Base-by-base conservation (phyloP, 768 basidiomycete species). In the Pulveroboletus sp. region DNA sequence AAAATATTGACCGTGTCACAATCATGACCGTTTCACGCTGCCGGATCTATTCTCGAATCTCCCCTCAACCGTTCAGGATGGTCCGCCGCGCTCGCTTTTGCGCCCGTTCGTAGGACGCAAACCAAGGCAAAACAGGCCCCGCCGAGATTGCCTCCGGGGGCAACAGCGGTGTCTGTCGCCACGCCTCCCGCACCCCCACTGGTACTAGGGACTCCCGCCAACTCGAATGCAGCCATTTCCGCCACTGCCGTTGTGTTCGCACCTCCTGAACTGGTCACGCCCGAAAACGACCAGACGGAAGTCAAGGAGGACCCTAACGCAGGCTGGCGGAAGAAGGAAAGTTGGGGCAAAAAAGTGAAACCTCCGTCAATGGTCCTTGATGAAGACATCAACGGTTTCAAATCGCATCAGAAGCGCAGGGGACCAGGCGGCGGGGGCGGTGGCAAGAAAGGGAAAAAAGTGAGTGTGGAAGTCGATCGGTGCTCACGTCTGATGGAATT, bases 291-390 rank as follows among this genome's bases (percentile, higher is more conserved):
- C 10, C 63, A 73, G 44, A 44, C 55, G 10, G 62, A 67, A 31
- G 49, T 47, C 43, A 60, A 68, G 34, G 56, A 63, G 6, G 61
- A 65, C 38, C 55, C 67, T 14, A 51, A 60, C 32, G 48, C 69
- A 4, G 43, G 71, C n/a, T 69, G 74, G 56, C 69, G 75, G 16
- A 65, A 74, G 55, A 61, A 68, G 42, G 79, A 82, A 55, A 83
- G 83, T 56, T 91, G 90, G 90, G 86, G 86, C 36, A 88, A 85
- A 70, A 91, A 91, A 64, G 83, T 92, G 62, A 91, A 91, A 59
- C 90, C 91, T 14, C 91, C 91, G 3, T 87, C 87, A 1, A 92
- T 93, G 89, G 75, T 92, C 19, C 78, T 93, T 10, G 90, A 93
- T 52, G 91, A 93, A 51, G 89, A 93, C 53, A 74, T 93, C 54